These are phyloP conservation scores for Murraya paniculata DNA, from an alignment of 345 rosid genomes.

Conservation along the genomic window DNA sequence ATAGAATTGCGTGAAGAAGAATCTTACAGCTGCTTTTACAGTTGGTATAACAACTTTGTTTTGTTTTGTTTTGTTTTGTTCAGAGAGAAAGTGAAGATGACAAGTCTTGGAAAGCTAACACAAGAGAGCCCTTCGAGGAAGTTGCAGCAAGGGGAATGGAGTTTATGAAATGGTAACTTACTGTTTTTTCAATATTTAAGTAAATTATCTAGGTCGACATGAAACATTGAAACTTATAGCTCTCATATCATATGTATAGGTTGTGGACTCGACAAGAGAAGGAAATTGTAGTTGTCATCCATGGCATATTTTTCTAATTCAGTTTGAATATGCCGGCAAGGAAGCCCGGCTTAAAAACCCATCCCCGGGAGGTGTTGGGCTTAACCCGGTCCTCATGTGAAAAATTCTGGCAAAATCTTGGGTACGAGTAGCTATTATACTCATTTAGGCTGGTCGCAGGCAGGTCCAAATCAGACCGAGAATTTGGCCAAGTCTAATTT, in stretches of 20 bases:
- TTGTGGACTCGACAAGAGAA: constrained; percentile 72
- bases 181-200: too few species aligned
- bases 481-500: too few species aligned
- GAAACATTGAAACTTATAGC: too few species aligned
- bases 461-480: too few species aligned
- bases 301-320: constrained; percentile 67
- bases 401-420: too few species aligned
- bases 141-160: constrained; percentile 57
- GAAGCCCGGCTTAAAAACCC: too few species aligned
- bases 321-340: too few species aligned
- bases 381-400: too few species aligned
- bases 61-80: background rate
- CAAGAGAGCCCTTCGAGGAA: constrained; percentile 48
- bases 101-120: constrained; percentile 45
- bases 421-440: too few species aligned
- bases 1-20: background rate
- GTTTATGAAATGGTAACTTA: constrained; percentile 53
- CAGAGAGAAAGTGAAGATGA: constrained; percentile 80
- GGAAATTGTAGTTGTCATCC: constrained; percentile 79
- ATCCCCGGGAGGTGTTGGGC: too few species aligned
- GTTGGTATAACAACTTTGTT: background rate
- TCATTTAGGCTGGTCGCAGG: too few species aligned
- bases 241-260: constrained; percentile 30
- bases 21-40: too few species aligned
- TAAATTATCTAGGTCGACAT: background rate